Evolutionary conservation across 2,329 filamentous ascomycete species (phyloP), one percentile per base, ranked within the genome.

Genomic region (Aspergillus ochraceoroseus): DNA sequence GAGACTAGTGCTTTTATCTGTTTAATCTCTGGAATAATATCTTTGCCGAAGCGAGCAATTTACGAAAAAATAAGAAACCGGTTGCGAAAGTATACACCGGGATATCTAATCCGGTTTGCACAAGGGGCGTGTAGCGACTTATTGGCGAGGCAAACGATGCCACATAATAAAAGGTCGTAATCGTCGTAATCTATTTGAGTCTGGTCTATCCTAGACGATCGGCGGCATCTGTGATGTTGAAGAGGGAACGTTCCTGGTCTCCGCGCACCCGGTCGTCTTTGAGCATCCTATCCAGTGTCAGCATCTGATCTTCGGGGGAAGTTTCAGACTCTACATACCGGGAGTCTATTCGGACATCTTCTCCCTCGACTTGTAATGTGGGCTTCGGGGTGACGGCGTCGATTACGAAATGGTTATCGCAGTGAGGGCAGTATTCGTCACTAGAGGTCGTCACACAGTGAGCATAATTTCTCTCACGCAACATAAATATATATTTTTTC

Each of bases 381-480:
- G 89, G 78, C 67, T 94, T 85, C 14, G 92, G 87, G 3, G 83
- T 86, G 54, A 84, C 68, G 36, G 92, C 94, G 3, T 96, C 89
- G 49, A 98, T 74, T 26, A 98, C 85, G 61, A 89, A 98, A 68
- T 98, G 94, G 70, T 98, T 98, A 64, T 98, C 92, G 73, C 92
- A 98, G 71, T 95, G 87, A 14, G 92, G 94, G 73, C 92, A 98
- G 75, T 94, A 98, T 66, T 98, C 94, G 70, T 98, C 92, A 63
- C 86, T 79, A 5, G n/a, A n/a, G n/a, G n/a, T n/a, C n/a, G n/a
- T n/a, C n/a, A n/a, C n/a, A n/a, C n/a, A n/a, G n/a, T 22, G 5
- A 22, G 20, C 20, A 22, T 5, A 22, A 9, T 9, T 22, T 22
- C 20, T 22, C 19, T 8, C 7, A 9, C 7, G 9, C 2, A 8